phyloP scores from a whole-genome alignment of 1,284 basidiomycete genomes.

The Microbotryomycetes sp. region DNA sequence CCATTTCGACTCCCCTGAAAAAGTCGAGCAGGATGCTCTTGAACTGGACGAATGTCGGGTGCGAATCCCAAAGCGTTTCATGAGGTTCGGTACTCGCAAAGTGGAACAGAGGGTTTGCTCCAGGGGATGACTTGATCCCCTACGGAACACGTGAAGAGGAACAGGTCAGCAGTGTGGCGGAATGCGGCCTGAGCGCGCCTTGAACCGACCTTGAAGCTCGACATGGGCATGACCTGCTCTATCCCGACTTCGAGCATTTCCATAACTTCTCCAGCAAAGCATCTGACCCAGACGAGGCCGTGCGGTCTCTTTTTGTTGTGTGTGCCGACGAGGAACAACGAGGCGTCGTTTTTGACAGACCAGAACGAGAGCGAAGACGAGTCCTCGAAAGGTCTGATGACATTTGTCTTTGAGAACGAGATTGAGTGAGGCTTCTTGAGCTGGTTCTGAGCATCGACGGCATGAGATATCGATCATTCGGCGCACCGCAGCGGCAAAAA shows the following conservation, averaged over 20 bases:
- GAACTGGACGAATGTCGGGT: slow-evolving; percentile 81
- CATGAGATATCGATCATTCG: too few relatives aligned
- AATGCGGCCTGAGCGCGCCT: neutral
- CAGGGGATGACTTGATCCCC: slow-evolving; percentile 79
- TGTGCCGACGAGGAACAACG: slow-evolving; percentile 81
- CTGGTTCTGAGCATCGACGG: slow-evolving; percentile 63
- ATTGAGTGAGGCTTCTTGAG: slow-evolving; percentile 83
- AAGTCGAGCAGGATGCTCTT: slow-evolving; percentile 83
- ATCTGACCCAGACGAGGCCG: slow-evolving; percentile 75
- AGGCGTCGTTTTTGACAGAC: slow-evolving; percentile 88
- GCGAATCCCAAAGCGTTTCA: slow-evolving; percentile 78
- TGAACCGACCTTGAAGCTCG: slow-evolving; percentile 65
- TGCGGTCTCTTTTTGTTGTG: slow-evolving; percentile 93
- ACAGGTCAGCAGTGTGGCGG: neutral
- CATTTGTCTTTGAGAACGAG: slow-evolving; percentile 80
- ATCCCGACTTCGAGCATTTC: slow-evolving; percentile 95
- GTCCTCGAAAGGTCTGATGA: slow-evolving; percentile 85
- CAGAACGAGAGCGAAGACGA: slow-evolving; percentile 79
- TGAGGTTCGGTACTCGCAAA: slow-evolving; percentile 61
- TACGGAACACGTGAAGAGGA: slow-evolving; percentile 39
- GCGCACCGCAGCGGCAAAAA: slow-evolving; percentile 1
- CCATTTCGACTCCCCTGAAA: slow-evolving; percentile 80
- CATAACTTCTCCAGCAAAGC: slow-evolving; percentile 77
- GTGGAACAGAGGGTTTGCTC: slow-evolving; percentile 88
- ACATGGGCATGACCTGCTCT: slow-evolving; percentile 68